phyloP scores from a whole-genome alignment of 768 basidiomycete species.

The Ramaria sp. region DNA sequence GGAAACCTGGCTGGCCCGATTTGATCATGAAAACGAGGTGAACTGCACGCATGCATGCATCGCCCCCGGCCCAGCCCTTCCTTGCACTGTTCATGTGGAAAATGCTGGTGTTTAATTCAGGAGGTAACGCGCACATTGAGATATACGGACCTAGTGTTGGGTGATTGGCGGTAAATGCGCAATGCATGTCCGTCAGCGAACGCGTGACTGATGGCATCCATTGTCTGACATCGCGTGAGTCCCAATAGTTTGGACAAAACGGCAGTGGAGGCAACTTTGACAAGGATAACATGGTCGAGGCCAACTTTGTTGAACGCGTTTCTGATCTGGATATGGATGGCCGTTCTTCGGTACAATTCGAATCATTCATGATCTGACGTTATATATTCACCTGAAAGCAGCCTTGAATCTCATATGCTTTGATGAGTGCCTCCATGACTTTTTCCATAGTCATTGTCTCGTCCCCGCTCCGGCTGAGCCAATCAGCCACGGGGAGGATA shows the following conservation, averaged over 20 bases:
- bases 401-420: too few species aligned
- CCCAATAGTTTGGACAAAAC: constrained; percentile 9
- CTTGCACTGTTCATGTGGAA: too few species aligned
- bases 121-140: too few species aligned
- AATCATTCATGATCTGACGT: too few species aligned
- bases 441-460: too few species aligned
- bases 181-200: constrained; percentile 10
- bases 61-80: constrained; percentile 11
- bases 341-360: too few species aligned
- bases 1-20: constrained; percentile 10
- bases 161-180: constrained; percentile 11
- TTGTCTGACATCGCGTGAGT: constrained; percentile 6
- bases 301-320: constrained; percentile 9
- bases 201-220: constrained; percentile 9
- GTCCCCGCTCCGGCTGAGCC: too few species aligned
- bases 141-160: constrained; percentile 3
- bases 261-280: constrained; percentile 5
- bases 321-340: too few species aligned
- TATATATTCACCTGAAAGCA: too few species aligned
- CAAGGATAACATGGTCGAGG: constrained; percentile 11
- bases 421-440: too few species aligned
- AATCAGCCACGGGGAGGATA: too few species aligned
- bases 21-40: constrained; percentile 11
- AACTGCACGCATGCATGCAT: constrained; percentile 6
- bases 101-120: too few species aligned